Conservation (phyloP, 495 filamentous ascomycete genomes). For the Neurospora pannonica region DNA sequence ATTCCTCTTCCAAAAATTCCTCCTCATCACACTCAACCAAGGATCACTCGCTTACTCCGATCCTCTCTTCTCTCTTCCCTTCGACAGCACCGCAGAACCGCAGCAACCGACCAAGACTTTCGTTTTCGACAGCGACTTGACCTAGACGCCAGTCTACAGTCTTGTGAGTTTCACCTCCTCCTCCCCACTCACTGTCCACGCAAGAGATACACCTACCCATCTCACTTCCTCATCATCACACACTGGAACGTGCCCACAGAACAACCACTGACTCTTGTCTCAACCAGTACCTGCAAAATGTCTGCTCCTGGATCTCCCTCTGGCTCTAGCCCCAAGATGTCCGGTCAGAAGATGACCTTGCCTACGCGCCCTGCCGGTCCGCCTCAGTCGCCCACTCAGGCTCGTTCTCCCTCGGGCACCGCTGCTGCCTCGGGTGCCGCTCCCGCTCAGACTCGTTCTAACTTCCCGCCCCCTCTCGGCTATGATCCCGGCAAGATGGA, state of each 20-base stretch:
- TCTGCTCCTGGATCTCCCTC: neutral
- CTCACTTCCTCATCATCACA: neutral
- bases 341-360: neutral
- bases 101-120: neutral
- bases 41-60: neutral
- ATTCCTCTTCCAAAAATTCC: neutral
- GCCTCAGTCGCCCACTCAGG: neutral
- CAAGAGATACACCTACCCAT: neutral
- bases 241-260: neutral
- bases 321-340: neutral
- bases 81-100: neutral
- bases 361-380: neutral
- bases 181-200: neutral
- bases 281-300: neutral
- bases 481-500: slow-evolving; percentile 22
- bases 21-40: neutral
- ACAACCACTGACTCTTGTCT: neutral
- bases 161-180: neutral
- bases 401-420: neutral
- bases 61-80: neutral
- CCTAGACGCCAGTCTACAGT: neutral
- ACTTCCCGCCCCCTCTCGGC: slow-evolving; percentile 12
- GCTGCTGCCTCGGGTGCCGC: neutral
- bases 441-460: neutral
- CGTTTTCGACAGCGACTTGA: neutral